Evolutionary conservation across 176 grass and related monocot species (phyloP).

Genomic region (Rhynchospora breviuscula): DNA sequence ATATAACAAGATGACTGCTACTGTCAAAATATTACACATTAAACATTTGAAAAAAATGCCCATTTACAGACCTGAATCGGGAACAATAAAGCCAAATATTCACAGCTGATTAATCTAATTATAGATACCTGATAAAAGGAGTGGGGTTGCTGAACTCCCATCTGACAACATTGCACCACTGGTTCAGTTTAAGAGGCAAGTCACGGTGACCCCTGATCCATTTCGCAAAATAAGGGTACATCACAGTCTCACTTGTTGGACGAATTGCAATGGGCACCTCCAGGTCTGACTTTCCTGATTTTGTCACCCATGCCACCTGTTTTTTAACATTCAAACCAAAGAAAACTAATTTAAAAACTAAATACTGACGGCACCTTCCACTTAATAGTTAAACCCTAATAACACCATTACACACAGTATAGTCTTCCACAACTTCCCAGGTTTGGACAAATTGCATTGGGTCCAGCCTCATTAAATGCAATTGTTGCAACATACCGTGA

Average conservation of each 20-base stretch:
- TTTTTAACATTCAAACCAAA: background rate
- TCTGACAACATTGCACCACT: constrained; percentile 58
- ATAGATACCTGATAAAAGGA: constrained; percentile 43
- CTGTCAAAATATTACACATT: background rate
- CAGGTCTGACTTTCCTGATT: constrained; percentile 20
- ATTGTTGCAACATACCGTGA: background rate
- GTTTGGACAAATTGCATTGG: background rate
- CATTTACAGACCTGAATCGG: background rate
- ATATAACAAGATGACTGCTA: background rate
- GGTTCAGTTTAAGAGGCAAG: constrained; percentile 41
- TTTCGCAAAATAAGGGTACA: constrained; percentile 51
- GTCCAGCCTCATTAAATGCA: background rate
- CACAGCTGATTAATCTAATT: background rate
- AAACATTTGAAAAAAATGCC: background rate
- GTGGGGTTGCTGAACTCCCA: constrained; percentile 55
- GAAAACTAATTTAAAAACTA: background rate
- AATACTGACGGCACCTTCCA: background rate
- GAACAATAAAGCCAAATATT: background rate
- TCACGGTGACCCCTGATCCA: constrained; percentile 49
- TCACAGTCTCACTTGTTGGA: constrained; percentile 28
- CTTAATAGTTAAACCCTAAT: background rate
- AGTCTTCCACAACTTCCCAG: background rate
- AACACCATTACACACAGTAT: background rate
- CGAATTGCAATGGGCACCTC: constrained; percentile 19
- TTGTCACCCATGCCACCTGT: constrained; percentile 23